These are phyloP conservation scores for Tetrapisispora namnaoensis DNA, from an alignment of 805 yeast species.

Conservation along the genomic window DNA sequence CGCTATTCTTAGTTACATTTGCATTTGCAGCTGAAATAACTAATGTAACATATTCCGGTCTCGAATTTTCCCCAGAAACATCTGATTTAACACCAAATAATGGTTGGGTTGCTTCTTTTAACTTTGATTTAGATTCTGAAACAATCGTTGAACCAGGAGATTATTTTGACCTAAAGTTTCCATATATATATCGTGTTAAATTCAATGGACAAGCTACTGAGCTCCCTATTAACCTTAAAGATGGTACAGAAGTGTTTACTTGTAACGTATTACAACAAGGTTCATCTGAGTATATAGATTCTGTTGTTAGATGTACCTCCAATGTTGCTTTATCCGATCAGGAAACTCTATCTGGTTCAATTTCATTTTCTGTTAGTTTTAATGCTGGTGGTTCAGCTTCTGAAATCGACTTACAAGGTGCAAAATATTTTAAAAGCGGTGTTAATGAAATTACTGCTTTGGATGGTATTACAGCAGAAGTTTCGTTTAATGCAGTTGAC, in stretches of 20 bases:
- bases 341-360: slow-evolving; percentile 20
- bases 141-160: slow-evolving; percentile 19
- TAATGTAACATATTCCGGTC: slow-evolving; percentile 8
- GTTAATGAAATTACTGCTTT: slow-evolving; percentile 21
- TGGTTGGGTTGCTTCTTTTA: slow-evolving; percentile 30
- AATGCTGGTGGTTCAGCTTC: slow-evolving; percentile 29
- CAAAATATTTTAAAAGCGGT: slow-evolving; percentile 25
- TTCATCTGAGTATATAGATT: slow-evolving; percentile 23
- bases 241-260: slow-evolving; percentile 21
- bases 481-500: slow-evolving; percentile 19
- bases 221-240: slow-evolving; percentile 14
- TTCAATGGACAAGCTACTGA: slow-evolving; percentile 18
- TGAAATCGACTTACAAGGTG: slow-evolving; percentile 26
- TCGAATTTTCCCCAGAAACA: slow-evolving; percentile 9
- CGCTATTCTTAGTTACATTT: neutral
- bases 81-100: slow-evolving; percentile 18
- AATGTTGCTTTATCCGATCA: slow-evolving; percentile 11
- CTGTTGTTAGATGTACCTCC: slow-evolving; percentile 27
- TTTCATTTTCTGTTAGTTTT: slow-evolving; percentile 26
- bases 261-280: slow-evolving; percentile 32
- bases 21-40: slow-evolving; percentile 9
- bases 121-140: slow-evolving; percentile 16
- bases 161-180: slow-evolving; percentile 21
- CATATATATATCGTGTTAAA: slow-evolving; percentile 29
- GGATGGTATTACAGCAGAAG: slow-evolving; percentile 17